Base-by-base conservation (phyloP, 345 rosid genomes). In the Eutrema heterophyllum region DNA sequence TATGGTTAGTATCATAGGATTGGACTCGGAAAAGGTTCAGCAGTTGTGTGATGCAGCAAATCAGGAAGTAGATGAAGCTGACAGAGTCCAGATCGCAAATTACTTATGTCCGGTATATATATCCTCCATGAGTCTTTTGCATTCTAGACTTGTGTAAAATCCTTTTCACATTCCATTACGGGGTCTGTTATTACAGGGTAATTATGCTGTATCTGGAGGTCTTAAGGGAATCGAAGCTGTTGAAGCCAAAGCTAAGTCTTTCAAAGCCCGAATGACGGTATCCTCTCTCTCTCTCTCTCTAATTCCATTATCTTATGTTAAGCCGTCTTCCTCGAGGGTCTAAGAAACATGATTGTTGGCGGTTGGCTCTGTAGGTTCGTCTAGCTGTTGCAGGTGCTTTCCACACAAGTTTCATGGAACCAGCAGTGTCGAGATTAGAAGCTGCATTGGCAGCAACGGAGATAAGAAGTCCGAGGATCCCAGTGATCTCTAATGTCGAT, bases 221-320 rank as follows among this genome's bases (percentile, higher is more conserved):
- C 77, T 90, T 43, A 89, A 88, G 67, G 99, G 98, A 76, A 81
- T 92, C 33, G 97, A 96, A 81, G 96, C 78, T 61, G 93, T 92
- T 58, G 95, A 96, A 81, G 97, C 96, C 18, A 88, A 88, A 76
- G 98, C 98, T 0, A 96, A 96, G 79, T 90, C 93, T 30, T 92
- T 96, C 81, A 89, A 96, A 84, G 99, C 96, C 68, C 83, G 99
- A 72, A 90, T 90, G 97, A 88, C 89, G 74, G 98, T 92, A 87
- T 29, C 3, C n/a, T 49, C 55, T 69, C 62, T 60, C 59, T 6
- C 33, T 13, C 58, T 9, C 43, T 44, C 56, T 30, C 43, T 55
- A 10, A 5, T 14, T 50, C 21, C 4, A 38, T 13, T 9, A 13
- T 60, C 24, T 39, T 68, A 40, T 59, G 50, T 61, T 43, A 21